A percentile compares a stretch with the other conserved stretches of the same genome.
phyloP scores from a whole-genome alignment of 1,139 yeast genomes.

The Tardiomyces blankii region DNA sequence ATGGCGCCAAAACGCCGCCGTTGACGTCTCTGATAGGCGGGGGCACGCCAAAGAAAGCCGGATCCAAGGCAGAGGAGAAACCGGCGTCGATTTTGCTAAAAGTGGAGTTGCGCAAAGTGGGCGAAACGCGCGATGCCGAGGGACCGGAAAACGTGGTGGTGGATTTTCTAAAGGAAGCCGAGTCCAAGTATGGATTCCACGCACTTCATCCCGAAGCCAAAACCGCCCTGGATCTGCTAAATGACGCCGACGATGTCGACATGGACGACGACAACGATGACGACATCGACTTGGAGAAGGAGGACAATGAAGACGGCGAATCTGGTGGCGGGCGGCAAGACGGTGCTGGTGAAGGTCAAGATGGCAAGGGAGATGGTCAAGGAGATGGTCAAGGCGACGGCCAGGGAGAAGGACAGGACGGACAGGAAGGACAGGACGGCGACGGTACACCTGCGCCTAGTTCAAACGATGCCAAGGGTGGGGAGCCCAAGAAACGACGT shows the following conservation, averaged over 20 bases:
- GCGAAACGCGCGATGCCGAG: background rate
- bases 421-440: slow-evolving; percentile 19
- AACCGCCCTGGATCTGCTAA: slow-evolving; percentile 48
- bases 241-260: slow-evolving; percentile 49
- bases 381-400: slow-evolving; percentile 15
- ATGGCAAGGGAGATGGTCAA: slow-evolving; percentile 25
- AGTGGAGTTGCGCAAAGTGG: background rate
- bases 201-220: slow-evolving; percentile 60
- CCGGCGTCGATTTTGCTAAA: background rate
- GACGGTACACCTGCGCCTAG: slow-evolving; percentile 33
- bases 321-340: slow-evolving; percentile 21
- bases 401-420: slow-evolving; percentile 28
- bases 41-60: background rate
- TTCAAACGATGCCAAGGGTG: slow-evolving; percentile 35
- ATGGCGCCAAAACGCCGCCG: slow-evolving; percentile 2
- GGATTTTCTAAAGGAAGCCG: slow-evolving; percentile 70
- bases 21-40: background rate
- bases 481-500: slow-evolving; percentile 10
- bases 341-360: slow-evolving; percentile 18
- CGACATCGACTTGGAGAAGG: slow-evolving; percentile 37
- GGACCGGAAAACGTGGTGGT: slow-evolving; percentile 41
- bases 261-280: slow-evolving; percentile 50
- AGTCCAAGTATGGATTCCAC: slow-evolving; percentile 77
- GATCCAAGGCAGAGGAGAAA: background rate
- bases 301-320: slow-evolving; percentile 18